phyloP scores from a whole-genome alignment of 257 asterid species.

The Primulina huaijiensis region DNA sequence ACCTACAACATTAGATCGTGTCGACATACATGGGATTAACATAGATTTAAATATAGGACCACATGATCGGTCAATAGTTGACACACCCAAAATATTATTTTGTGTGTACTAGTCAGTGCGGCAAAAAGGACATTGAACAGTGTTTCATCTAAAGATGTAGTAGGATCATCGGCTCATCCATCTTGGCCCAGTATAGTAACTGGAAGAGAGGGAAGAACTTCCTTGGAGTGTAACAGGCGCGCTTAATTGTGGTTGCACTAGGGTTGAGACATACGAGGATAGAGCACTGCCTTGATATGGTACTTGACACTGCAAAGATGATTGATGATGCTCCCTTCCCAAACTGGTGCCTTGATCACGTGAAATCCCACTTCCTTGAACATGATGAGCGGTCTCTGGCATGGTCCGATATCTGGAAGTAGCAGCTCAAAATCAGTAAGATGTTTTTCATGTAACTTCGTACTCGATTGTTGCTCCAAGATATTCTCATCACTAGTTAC shows the following conservation, averaged over 20 bases:
- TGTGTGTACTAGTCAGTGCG: background rate
- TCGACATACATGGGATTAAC: too few species aligned
- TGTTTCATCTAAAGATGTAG: too few species aligned
- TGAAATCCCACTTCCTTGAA: background rate
- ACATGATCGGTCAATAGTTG: too few species aligned
- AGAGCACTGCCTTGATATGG: slow-evolving; percentile 24
- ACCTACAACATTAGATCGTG: too few species aligned
- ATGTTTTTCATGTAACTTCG: background rate
- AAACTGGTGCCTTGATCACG: slow-evolving; percentile 27
- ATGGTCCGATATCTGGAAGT: background rate
- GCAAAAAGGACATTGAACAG: background rate
- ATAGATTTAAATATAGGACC: background rate
- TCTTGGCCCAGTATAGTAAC: slow-evolving; percentile 4
- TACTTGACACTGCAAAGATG: slow-evolving; percentile 23
- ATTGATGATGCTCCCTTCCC: slow-evolving; percentile 29
- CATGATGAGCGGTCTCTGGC: background rate
- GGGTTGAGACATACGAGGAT: slow-evolving; percentile 29
- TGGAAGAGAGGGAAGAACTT: background rate
- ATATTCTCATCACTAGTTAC: background rate
- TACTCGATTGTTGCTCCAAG: background rate
- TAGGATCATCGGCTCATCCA: slow-evolving; percentile 13
- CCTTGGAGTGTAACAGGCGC: slow-evolving; percentile 23
- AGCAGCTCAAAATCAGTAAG: slow-evolving; percentile 1
- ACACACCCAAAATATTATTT: background rate
- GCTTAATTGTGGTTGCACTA: slow-evolving; percentile 27